Conservation (phyloP, 139 green algal genomes). For the Astrephomene gubernaculifera region DNA sequence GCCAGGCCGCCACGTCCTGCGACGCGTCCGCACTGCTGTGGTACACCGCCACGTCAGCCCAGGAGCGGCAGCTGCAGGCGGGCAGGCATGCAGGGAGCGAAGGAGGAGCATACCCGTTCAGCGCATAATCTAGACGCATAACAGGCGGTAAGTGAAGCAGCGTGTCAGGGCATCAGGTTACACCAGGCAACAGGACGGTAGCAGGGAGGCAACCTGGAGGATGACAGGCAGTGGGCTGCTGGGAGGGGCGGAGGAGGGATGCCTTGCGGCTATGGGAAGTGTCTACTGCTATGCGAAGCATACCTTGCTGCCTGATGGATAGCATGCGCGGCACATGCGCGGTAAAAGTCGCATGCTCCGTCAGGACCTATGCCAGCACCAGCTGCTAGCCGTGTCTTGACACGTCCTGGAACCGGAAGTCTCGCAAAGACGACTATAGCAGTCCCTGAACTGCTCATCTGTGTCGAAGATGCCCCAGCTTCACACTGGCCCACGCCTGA, state of each 20-base stretch:
- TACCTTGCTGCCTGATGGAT: constrained; percentile 59
- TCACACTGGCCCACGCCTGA: background rate
- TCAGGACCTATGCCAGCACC: constrained; percentile 57
- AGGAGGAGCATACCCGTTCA: too few species aligned
- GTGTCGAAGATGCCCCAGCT: too few species aligned
- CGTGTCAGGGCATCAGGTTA: too few species aligned
- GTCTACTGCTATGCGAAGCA: background rate
- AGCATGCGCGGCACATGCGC: constrained; percentile 60
- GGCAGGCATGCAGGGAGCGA: background rate
- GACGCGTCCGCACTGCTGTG: constrained; percentile 57
- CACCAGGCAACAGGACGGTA: too few species aligned
- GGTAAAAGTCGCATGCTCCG: constrained; percentile 69
- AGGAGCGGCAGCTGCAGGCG: background rate
- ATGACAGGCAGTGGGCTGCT: background rate
- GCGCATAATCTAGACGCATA: too few species aligned
- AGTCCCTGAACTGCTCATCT: too few species aligned
- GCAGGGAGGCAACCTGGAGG: too few species aligned
- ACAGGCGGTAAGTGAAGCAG: too few species aligned
- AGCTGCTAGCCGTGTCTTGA: constrained; percentile 79
- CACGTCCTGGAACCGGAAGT: constrained; percentile 65
- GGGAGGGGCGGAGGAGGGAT: background rate
- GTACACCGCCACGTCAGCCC: constrained; percentile 48
- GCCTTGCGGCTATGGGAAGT: background rate
- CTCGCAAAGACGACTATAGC: constrained; percentile 70
- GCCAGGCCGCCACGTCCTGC: constrained; percentile 51